Percentiles rank a stretch among this genome's conserved stretches.
phyloP scores from a whole-genome alignment of 2,329 filamentous ascomycete species.

The Verticillium isaacii region DNA sequence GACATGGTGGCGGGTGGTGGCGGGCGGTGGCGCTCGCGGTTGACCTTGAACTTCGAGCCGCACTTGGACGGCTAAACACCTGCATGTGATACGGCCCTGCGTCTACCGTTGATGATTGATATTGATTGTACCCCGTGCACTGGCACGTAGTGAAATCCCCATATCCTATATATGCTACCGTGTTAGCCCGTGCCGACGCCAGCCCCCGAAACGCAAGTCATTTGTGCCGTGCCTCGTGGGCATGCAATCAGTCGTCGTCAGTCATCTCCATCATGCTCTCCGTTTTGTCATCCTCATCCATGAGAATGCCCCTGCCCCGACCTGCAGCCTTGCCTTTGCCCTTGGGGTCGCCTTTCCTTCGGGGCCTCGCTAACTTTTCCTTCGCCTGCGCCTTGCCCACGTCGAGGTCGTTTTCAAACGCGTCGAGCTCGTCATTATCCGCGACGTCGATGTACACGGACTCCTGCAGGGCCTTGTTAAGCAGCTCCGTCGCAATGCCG shows the following conservation, averaged over 20 bases:
- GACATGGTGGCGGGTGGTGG: background rate
- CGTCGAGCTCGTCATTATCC: slow-evolving; percentile 40
- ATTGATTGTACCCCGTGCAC: background rate
- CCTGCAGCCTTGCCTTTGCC: slow-evolving; percentile 39
- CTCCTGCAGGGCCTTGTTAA: slow-evolving; percentile 67
- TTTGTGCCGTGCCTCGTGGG: background rate
- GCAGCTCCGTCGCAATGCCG: slow-evolving; percentile 72
- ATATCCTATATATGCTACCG: background rate
- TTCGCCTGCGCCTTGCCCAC: slow-evolving; percentile 40
- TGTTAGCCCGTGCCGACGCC: background rate
- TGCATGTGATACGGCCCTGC: background rate
- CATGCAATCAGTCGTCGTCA: slow-evolving; percentile 39
- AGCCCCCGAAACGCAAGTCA: slow-evolving; percentile 2
- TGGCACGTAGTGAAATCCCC: background rate
- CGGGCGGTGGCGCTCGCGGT: too few species aligned
- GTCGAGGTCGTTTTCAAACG: slow-evolving; percentile 49
- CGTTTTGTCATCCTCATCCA: slow-evolving; percentile 30
- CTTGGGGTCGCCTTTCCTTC: slow-evolving; percentile 28
- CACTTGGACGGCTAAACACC: too few species aligned
- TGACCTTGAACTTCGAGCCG: too few species aligned
- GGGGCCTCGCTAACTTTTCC: slow-evolving; percentile 25
- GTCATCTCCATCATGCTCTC: slow-evolving; percentile 53
- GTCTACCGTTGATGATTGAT: background rate
- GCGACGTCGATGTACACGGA: slow-evolving; percentile 42
- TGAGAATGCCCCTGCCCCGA: slow-evolving; percentile 22